phyloP scores from a whole-genome alignment of 2,329 filamentous ascomycete genomes.

The Reticulascus tulasneorum region DNA sequence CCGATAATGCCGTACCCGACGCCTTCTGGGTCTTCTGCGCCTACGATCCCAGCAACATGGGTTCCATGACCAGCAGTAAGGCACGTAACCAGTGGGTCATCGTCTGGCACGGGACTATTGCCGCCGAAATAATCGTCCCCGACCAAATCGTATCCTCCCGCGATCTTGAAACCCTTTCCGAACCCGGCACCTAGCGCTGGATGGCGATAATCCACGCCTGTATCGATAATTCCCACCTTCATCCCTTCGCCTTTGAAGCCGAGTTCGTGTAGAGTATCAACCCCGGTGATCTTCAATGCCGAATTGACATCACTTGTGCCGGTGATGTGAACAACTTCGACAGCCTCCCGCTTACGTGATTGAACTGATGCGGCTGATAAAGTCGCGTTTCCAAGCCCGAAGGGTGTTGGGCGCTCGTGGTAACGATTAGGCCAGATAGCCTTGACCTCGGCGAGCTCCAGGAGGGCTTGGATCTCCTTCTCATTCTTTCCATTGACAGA shows the following conservation, averaged over 20 bases:
- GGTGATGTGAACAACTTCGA: slow-evolving; percentile 5
- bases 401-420: slow-evolving; percentile 9
- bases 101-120: slow-evolving; percentile 11
- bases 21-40: slow-evolving; percentile 3
- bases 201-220: slow-evolving; percentile 36
- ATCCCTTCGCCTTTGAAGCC: slow-evolving; percentile 33
- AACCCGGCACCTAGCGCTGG: slow-evolving; percentile 9
- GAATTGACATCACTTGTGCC: slow-evolving; percentile 7
- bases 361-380: too few relatives aligned
- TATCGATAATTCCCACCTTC: slow-evolving; percentile 35
- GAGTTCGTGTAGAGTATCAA: slow-evolving; percentile 30
- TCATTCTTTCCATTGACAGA: slow-evolving; percentile 11
- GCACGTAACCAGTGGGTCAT: slow-evolving; percentile 6
- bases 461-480: slow-evolving; percentile 4
- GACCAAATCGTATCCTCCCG: slow-evolving; percentile 20
- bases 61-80: slow-evolving; percentile 35
- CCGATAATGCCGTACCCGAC: slow-evolving; percentile 14
- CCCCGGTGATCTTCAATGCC: slow-evolving; percentile 25
- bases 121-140: slow-evolving; percentile 25
- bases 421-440: slow-evolving; percentile 13
- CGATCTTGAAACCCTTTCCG: slow-evolving; percentile 15
- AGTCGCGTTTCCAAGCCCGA: too few relatives aligned
- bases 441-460: slow-evolving; percentile 12
- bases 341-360: not conserved
- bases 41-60: slow-evolving; percentile 30